Conservation (phyloP, 1,139 yeast species). For the Yamadazyma taylorii region DNA sequence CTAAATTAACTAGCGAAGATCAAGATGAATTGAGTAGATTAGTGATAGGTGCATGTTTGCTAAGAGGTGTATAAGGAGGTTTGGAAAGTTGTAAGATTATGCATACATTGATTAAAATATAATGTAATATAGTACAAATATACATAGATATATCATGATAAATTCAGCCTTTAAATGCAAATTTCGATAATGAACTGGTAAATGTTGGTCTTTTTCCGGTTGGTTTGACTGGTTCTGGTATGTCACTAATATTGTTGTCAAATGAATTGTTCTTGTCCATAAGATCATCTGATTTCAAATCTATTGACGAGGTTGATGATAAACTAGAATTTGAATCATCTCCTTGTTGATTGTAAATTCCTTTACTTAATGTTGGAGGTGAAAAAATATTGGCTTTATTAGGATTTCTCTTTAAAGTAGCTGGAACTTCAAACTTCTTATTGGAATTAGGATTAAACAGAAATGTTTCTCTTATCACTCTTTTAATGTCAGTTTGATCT, state of each 20-base stretch:
- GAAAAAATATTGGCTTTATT: neutral
- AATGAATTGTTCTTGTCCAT: neutral
- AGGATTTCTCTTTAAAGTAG: conserved; percentile 1
- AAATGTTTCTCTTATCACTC: conserved; percentile 27
- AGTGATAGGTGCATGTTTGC: conserved; percentile 40
- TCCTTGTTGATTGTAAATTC: too few species aligned
- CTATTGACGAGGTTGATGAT: conserved; percentile 10
- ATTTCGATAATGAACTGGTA: conserved; percentile 14
- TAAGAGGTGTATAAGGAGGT: conserved; percentile 31
- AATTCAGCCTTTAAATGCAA: conserved; percentile 18
- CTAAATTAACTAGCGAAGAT: conserved; percentile 15
- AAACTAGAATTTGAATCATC: neutral
- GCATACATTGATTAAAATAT: neutral
- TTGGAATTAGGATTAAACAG: conserved; percentile 20
- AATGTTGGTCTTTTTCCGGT: neutral
- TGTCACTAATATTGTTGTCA: neutral
- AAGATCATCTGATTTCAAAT: conserved; percentile 13
- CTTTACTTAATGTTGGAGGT: neutral
- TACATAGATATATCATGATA: too few species aligned
- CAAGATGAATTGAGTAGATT: conserved; percentile 33
- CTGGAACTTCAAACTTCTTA: conserved; percentile 1
- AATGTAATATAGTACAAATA: conserved; percentile 1
- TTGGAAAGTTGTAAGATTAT: too few species aligned
- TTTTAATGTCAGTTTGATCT: conserved; percentile 16
- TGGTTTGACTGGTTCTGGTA: neutral